Base-by-base conservation (phyloP, 225 moss, liverwort and hornwort species). In the Bryoerythrophyllum caledonicum region DNA sequence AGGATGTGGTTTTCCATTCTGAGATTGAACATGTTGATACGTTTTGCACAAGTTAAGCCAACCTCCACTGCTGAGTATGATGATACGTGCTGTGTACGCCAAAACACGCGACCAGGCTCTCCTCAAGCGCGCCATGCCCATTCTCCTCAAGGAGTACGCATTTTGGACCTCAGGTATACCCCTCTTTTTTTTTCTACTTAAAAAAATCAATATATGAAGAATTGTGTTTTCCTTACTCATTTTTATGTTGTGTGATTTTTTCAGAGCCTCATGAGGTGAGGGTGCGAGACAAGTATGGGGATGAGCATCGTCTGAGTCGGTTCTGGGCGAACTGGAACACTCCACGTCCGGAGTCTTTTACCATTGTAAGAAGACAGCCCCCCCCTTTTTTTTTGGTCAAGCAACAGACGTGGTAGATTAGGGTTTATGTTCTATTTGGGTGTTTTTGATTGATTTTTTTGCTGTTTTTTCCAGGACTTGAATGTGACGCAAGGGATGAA, bases 31-130 rank as follows among this genome's bases (percentile, higher is more conserved):
- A 26, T 54, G 58, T 69, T 74, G 69, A 63, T 81, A 60, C n/a
- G 13, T 74, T 30, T 82, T 77, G 81, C 54, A 46, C 67, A 77
- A 73, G 65, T 56, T 49, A 78, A 86, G 86, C 67, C 86, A 86
- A 78, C 86, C 86, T 77, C 83, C 83, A 62, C 75, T 86, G n/a
- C 60, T 86, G 72, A 86, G 86, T 67, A 80, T 80, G 83, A 86
- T 86, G 86, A 57, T 83, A 43, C 77, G 74, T 65, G 77, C 78
- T 51, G 71, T 86, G 48, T 86, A 78, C 60, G 60, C 46, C 10
- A 71, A 74, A 4, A 75, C 75, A 8, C 78, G 34, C 11, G 78
- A 86, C 41, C 51, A 56, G 48, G 24, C 40, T 41, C 76, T 87
- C 58, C 67, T 83, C 57, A 82, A 78, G 65, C 78, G 70, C 20